A percentile compares a stretch with the other conserved stretches of the same genome.
phyloP scores from a whole-genome alignment of 176 grass and related monocot species.

The Oryza brachyantha region DNA sequence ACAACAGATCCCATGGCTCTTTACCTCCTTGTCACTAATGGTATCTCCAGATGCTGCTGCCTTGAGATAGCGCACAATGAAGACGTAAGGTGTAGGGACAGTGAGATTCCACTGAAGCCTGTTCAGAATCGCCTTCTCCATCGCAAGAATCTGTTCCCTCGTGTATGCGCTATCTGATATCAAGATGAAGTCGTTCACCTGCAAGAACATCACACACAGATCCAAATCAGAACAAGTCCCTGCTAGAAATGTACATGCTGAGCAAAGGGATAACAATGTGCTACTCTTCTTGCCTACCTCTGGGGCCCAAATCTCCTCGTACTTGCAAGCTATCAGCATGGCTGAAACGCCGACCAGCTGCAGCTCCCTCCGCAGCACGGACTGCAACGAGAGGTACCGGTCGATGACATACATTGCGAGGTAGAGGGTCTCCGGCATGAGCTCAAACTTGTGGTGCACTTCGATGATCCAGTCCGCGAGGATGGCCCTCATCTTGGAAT shows the following conservation, averaged over 20 bases:
- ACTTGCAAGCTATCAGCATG: constrained; percentile 93
- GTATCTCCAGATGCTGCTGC: constrained; percentile 33
- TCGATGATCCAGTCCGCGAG: constrained; percentile 88
- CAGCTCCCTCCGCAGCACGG: constrained; percentile 65
- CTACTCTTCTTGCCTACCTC: constrained; percentile 47
- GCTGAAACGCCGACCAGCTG: constrained; percentile 84
- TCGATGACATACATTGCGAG: constrained; percentile 74
- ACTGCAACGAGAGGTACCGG: constrained; percentile 64
- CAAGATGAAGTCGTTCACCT: constrained; percentile 91
- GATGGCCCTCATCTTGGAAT: constrained; percentile 89
- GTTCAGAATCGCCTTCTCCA: constrained; percentile 88
- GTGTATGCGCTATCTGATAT: constrained; percentile 81
- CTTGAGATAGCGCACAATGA: constrained; percentile 82
- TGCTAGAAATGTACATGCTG: not conserved
- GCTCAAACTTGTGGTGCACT: constrained; percentile 92
- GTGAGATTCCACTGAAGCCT: constrained; percentile 94
- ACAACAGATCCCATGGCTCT: not conserved
- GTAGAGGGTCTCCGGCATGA: constrained; percentile 88
- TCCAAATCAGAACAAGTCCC: constrained; percentile 1
- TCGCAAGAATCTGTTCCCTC: constrained; percentile 76
- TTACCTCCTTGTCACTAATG: constrained; percentile 66
- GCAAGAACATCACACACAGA: not conserved
- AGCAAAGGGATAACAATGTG: not conserved
- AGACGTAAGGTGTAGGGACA: constrained; percentile 77
- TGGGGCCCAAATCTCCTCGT: constrained; percentile 95